phyloP scores from a whole-genome alignment of 345 rosid genomes.

The Eucalyptus regnans region DNA sequence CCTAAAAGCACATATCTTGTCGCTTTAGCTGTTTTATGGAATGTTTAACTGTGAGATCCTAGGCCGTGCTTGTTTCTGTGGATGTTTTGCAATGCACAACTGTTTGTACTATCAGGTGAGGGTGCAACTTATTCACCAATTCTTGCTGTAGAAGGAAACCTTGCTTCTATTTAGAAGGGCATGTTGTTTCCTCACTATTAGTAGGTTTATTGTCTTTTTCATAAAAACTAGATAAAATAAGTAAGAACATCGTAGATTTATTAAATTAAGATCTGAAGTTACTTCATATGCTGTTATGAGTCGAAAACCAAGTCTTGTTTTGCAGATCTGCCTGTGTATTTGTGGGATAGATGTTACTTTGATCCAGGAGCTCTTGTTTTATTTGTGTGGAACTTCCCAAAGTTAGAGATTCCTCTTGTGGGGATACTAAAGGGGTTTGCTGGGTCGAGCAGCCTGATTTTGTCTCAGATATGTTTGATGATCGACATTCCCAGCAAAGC shows the following conservation, averaged over 20 bases:
- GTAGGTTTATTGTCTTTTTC: background rate
- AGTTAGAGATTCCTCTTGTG: slow-evolving; percentile 62
- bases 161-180: background rate
- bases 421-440: slow-evolving; percentile 87
- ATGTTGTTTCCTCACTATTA: background rate
- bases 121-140: background rate
- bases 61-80: background rate
- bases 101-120: background rate
- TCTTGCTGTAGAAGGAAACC: background rate
- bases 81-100: background rate
- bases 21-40: background rate
- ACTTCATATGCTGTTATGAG: background rate
- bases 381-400: slow-evolving; percentile 68
- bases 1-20: background rate
- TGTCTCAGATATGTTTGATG: slow-evolving; percentile 65
- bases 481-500: slow-evolving; percentile 42
- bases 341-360: slow-evolving; percentile 81
- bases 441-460: slow-evolving; percentile 71
- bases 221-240: background rate
- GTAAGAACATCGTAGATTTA: background rate
- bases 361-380: slow-evolving; percentile 67
- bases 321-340: slow-evolving; percentile 69
- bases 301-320: background rate
- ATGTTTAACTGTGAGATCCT: background rate
- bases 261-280: background rate